Base-by-base conservation (phyloP, 257 asterid species). In the Cordia subcordata region DNA sequence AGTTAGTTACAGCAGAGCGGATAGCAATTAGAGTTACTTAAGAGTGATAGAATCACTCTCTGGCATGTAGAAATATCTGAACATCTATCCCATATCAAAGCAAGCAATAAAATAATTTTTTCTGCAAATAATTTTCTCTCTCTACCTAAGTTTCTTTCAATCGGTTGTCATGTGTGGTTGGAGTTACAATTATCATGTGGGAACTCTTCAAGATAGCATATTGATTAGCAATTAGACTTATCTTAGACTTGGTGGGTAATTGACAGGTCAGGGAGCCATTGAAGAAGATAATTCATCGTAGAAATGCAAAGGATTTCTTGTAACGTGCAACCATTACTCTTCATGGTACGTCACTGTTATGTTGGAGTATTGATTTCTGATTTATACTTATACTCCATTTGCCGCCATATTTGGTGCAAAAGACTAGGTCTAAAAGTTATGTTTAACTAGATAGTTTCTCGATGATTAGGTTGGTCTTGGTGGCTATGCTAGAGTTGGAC, bases 191-290 rank as follows among this genome's bases (percentile, higher is more conserved):
- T n/a, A n/a, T n/a, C n/a, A n/a, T n/a, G n/a, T n/a, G n/a, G n/a
- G n/a, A n/a, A n/a, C n/a, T n/a, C n/a, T n/a, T n/a, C n/a, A n/a
- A n/a, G n/a, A n/a, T n/a, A n/a, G n/a, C n/a, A n/a, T n/a, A n/a
- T n/a, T n/a, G n/a, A n/a, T n/a, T n/a, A n/a, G n/a, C n/a, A n/a
- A n/a, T n/a, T n/a, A n/a, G 53, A 49, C 57, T 53, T 53, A 53
- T 33, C 13, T 3, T 20, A 22, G n/a, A 22, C 38, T 53, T 21
- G 57, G 39, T 53, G 57, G 17, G 17, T 53, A 21, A 53, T 53
- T 53, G 38, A 1, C 57, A 53, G 38, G 38, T 22, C 39, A 83
- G 86, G 91, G 73, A 83, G 90, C 85, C 66, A 71, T 63, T 67
- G 80, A 71, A 70, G 73, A 72, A 66, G 83, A 62, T 54, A 64